phyloP scores from a whole-genome alignment of 2,329 filamentous ascomycete species.

The Pseudogymnoascus sp. region DNA sequence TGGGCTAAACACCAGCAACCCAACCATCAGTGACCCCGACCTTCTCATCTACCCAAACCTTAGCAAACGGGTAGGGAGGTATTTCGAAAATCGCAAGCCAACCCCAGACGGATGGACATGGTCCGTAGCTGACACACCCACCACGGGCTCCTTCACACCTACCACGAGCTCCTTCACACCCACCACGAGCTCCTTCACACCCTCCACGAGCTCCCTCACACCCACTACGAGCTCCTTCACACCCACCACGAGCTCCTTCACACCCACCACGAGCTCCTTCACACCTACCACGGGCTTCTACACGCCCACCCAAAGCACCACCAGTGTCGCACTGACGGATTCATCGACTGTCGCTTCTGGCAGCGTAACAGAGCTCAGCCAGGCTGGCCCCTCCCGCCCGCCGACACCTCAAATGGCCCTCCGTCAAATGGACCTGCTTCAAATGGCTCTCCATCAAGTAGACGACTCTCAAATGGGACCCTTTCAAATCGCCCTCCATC shows the following conservation, averaged over 20 bases:
- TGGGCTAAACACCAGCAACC: background rate
- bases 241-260: background rate
- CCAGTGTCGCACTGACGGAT: background rate
- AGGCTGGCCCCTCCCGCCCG: background rate
- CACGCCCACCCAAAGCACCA: background rate
- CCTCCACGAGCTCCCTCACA: too few relatives aligned
- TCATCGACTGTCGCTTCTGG: background rate
- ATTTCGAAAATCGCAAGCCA: background rate
- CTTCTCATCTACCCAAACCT: background rate
- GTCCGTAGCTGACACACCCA: background rate
- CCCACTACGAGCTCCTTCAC: background rate
- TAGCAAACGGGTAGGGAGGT: background rate
- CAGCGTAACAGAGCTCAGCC: background rate
- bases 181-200: background rate
- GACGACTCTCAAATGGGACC: background rate
- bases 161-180: background rate
- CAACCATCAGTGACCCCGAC: background rate
- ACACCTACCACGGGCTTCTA: background rate
- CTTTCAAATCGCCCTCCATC: background rate
- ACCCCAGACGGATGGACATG: background rate
- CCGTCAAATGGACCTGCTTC: background rate
- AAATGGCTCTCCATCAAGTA: background rate
- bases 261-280: background rate
- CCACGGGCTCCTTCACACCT: background rate
- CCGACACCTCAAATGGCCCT: background rate